Conservation (phyloP, 208 protist species). For the Naegleria lovaniensis region DNA sequence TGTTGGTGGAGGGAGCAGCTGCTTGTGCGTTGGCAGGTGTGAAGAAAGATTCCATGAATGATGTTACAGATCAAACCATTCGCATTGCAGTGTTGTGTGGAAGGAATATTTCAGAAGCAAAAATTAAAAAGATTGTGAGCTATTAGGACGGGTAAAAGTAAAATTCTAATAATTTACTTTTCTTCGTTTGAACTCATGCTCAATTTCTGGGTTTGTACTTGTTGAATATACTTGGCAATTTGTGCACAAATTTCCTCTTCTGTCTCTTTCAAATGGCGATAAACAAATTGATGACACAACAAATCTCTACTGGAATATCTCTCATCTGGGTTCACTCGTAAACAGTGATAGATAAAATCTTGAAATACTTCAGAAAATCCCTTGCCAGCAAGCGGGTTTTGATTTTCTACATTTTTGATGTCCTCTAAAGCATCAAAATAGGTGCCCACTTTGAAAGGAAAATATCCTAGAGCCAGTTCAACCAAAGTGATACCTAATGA, state of each 20-base stretch:
- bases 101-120: not conserved
- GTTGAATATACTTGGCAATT: not conserved
- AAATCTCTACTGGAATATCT: not conserved
- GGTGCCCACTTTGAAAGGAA: conserved; percentile 40
- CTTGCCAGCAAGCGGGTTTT: not conserved
- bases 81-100: not conserved
- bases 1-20: not conserved
- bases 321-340: not conserved
- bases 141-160: too few species aligned
- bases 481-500: conserved; percentile 73
- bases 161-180: too few species aligned
- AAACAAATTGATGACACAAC: not conserved
- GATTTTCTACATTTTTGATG: not conserved
- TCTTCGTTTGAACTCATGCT: too few species aligned
- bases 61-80: not conserved
- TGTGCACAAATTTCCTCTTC: not conserved
- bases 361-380: not conserved
- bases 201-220: not conserved
- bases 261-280: not conserved
- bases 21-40: not conserved
- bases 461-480: conserved; percentile 69
- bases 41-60: not conserved
- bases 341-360: not conserved
- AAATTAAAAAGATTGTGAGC: not conserved
- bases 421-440: conserved; percentile 11